Conservation (phyloP, 495 filamentous ascomycete species). For the Pyrenopolyporus hunteri region DNA sequence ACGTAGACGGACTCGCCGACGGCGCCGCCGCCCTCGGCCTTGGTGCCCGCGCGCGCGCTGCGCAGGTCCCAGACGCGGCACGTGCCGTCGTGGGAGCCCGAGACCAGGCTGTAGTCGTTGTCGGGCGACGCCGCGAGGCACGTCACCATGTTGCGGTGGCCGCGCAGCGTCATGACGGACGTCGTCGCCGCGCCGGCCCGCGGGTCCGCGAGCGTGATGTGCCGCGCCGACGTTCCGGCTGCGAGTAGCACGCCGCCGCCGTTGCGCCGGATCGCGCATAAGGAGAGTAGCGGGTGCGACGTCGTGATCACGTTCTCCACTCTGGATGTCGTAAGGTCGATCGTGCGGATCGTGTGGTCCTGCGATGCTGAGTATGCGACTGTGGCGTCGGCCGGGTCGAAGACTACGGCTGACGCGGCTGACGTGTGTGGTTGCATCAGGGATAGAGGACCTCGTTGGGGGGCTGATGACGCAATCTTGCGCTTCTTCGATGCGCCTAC, state of each 20-base stretch:
- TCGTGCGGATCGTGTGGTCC: slow-evolving; percentile 88
- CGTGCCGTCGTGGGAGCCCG: slow-evolving; percentile 86
- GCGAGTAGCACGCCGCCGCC: slow-evolving; percentile 69
- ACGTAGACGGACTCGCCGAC: slow-evolving; percentile 83
- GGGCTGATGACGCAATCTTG: slow-evolving; percentile 69
- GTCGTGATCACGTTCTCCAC: slow-evolving; percentile 81
- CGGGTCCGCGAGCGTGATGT: slow-evolving; percentile 90
- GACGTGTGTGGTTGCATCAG: slow-evolving; percentile 73
- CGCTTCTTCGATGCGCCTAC: slow-evolving; percentile 73
- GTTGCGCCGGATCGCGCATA: slow-evolving; percentile 67
- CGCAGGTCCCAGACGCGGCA: slow-evolving; percentile 92
- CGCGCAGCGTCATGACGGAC: slow-evolving; percentile 83
- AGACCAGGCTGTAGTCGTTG: slow-evolving; percentile 80
- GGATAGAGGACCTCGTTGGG: slow-evolving; percentile 80
- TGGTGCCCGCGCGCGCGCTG: slow-evolving; percentile 67
- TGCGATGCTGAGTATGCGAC: slow-evolving; percentile 87
- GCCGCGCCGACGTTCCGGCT: slow-evolving; percentile 81
- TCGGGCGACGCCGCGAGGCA: slow-evolving; percentile 71
- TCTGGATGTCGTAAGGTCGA: slow-evolving; percentile 81
- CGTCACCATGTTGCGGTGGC: slow-evolving; percentile 85
- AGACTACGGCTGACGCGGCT: slow-evolving; percentile 75
- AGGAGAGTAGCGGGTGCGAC: slow-evolving; percentile 77
- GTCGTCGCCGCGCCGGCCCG: slow-evolving; percentile 73
- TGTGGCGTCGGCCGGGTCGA: slow-evolving; percentile 81
- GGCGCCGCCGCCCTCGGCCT: slow-evolving; percentile 61